Conservation (phyloP, 139 green algal species). For the Pseudopediastrum boryanum region DNA sequence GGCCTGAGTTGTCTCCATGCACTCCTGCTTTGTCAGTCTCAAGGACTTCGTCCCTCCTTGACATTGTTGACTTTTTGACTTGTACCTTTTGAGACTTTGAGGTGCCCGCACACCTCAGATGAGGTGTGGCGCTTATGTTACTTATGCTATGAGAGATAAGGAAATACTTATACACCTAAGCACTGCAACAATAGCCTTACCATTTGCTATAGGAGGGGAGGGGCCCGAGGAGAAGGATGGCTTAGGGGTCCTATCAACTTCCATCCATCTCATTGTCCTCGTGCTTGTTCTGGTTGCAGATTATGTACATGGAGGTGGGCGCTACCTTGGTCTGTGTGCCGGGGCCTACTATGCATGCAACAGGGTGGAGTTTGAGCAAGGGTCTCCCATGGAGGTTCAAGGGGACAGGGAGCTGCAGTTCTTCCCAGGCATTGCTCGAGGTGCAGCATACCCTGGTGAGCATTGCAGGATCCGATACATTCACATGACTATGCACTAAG, state of each 20-base stretch:
- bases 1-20: neutral
- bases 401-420: conserved; percentile 70
- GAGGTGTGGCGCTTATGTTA: neutral
- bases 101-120: too few relatives aligned
- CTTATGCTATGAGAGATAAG: neutral
- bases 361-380: conserved; percentile 68
- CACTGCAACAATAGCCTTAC: neutral
- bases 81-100: too few relatives aligned
- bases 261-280: neutral
- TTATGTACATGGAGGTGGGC: conserved; percentile 58
- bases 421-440: conserved; percentile 60
- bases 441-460: conserved; percentile 46
- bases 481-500: too few relatives aligned
- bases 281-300: conserved; percentile 32
- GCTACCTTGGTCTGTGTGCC: conserved; percentile 78
- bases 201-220: too few relatives aligned
- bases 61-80: too few relatives aligned
- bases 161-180: neutral
- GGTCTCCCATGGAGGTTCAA: conserved; percentile 57
- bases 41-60: too few relatives aligned
- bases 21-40: neutral
- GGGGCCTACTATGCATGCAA: conserved; percentile 75
- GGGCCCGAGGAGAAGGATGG: too few relatives aligned
- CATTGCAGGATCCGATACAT: neutral
- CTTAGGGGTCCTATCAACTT: neutral